These are phyloP conservation scores for Skeletonema tropicum DNA, from an alignment of 108 stramenopile species.

Conservation along the genomic window DNA sequence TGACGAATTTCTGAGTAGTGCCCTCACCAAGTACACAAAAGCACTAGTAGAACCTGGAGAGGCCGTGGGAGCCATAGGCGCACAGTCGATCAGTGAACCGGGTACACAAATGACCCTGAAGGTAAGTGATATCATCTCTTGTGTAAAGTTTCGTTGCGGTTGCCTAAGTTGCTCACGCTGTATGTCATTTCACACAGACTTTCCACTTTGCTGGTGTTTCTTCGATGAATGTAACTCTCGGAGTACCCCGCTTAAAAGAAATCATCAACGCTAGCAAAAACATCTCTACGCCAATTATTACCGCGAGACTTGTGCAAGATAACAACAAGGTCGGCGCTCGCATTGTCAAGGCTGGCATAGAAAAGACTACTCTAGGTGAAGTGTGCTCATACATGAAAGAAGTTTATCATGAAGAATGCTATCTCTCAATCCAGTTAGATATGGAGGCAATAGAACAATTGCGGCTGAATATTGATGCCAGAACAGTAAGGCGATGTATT, in stretches of 20 bases:
- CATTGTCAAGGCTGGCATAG: slow-evolving; percentile 96
- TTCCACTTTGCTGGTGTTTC: slow-evolving; percentile 99
- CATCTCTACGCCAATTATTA: slow-evolving; percentile 99
- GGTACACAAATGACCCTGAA: slow-evolving; percentile 99
- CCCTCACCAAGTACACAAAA: slow-evolving; percentile 80
- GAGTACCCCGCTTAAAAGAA: slow-evolving; percentile 98
- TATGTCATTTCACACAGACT: slow-evolving; percentile 54
- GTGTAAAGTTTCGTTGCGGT: neutral
- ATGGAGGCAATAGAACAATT: slow-evolving; percentile 88
- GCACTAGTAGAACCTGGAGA: slow-evolving; percentile 92
- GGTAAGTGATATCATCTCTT: slow-evolving; percentile 25
- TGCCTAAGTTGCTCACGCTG: slow-evolving; percentile 24
- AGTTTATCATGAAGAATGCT: slow-evolving; percentile 85
- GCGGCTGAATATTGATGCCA: slow-evolving; percentile 89
- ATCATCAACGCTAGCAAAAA: slow-evolving; percentile 98
- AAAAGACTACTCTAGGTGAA: slow-evolving; percentile 97
- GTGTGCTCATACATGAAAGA: slow-evolving; percentile 93
- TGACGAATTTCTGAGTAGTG: slow-evolving; percentile 63
- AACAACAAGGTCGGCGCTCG: slow-evolving; percentile 89
- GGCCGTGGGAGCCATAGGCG: slow-evolving; percentile 97
- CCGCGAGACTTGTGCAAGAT: slow-evolving; percentile 87
- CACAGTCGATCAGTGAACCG: slow-evolving; percentile 97
- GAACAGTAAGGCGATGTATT: slow-evolving; percentile 80
- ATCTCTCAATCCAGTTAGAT: slow-evolving; percentile 93
- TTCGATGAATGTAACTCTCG: slow-evolving; percentile 99